phyloP scores from a whole-genome alignment of 2,329 filamentous ascomycete genomes.

The Madurella mycetomatis region DNA sequence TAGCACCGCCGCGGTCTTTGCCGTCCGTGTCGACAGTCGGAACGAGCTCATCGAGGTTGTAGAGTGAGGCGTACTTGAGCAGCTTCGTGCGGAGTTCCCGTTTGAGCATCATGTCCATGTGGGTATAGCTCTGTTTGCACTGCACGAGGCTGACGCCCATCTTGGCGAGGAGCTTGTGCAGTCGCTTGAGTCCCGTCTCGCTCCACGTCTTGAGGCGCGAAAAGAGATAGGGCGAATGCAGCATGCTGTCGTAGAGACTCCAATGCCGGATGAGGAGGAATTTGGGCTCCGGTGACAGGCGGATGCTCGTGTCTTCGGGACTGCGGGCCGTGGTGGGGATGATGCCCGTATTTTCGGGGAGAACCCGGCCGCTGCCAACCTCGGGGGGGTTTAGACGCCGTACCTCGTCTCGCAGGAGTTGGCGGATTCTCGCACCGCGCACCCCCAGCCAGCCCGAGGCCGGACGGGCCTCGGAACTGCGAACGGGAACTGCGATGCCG shows the following conservation, averaged over 20 bases:
- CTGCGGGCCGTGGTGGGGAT: slow-evolving; percentile 85
- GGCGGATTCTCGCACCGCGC: slow-evolving; percentile 76
- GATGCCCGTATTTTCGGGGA: slow-evolving; percentile 67
- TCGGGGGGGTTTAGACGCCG: slow-evolving; percentile 83
- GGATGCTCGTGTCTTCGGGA: slow-evolving; percentile 87
- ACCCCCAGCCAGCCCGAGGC: slow-evolving; percentile 74
- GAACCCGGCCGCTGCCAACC: slow-evolving; percentile 53
- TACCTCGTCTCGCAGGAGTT: slow-evolving; percentile 87
- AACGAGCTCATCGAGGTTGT: slow-evolving; percentile 90
- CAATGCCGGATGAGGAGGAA: slow-evolving; percentile 92
- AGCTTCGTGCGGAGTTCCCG: slow-evolving; percentile 78
- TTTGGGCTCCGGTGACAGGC: slow-evolving; percentile 86
- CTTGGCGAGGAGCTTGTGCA: slow-evolving; percentile 93
- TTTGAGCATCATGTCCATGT: slow-evolving; percentile 98
- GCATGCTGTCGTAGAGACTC: slow-evolving; percentile 97
- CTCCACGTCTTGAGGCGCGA: slow-evolving; percentile 92
- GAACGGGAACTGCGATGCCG: slow-evolving; percentile 62
- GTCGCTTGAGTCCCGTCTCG: slow-evolving; percentile 77
- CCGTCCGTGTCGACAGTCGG: slow-evolving; percentile 70
- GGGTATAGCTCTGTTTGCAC: slow-evolving; percentile 91
- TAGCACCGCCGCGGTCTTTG: slow-evolving; percentile 64
- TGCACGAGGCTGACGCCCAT: slow-evolving; percentile 95
- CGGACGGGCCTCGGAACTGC: slow-evolving; percentile 50
- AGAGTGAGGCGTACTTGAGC: slow-evolving; percentile 85
- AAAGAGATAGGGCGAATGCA: slow-evolving; percentile 92